These are phyloP conservation scores for Cytospora chrysosperma DNA, from an alignment of 2,329 filamentous ascomycete species.

Conservation along the genomic window DNA sequence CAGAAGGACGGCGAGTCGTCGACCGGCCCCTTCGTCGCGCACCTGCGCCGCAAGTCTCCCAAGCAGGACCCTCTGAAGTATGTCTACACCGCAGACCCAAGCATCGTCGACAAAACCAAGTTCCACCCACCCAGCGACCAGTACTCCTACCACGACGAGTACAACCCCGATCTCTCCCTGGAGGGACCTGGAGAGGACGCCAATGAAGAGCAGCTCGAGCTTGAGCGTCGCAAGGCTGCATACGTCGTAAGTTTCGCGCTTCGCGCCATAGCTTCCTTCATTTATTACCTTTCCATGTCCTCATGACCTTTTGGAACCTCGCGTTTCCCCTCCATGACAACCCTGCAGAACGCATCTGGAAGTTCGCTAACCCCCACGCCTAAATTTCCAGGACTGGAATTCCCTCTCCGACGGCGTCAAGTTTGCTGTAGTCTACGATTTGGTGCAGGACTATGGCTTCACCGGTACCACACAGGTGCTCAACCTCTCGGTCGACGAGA, in stretches of 20 bases:
- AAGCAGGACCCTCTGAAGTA: background rate
- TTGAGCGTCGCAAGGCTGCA: background rate
- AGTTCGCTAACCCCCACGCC: background rate
- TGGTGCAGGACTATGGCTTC: constrained; percentile 23
- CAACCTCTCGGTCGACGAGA: constrained; percentile 22
- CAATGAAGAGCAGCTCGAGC: background rate
- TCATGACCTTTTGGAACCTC: background rate
- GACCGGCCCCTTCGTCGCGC: constrained; percentile 1
- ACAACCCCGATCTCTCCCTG: background rate
- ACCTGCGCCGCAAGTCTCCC: background rate
- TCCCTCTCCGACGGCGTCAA: constrained; percentile 27
- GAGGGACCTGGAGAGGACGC: background rate
- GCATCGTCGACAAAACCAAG: background rate
- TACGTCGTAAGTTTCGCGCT: background rate
- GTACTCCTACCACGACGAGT: background rate
- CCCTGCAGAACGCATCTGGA: background rate
- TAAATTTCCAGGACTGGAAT: constrained; percentile 22
- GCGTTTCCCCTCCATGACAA: background rate
- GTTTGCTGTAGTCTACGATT: constrained; percentile 27
- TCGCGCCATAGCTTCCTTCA: background rate
- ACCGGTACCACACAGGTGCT: constrained; percentile 15
- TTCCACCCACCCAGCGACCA: background rate
- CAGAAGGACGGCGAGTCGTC: background rate
- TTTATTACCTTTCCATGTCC: no score
- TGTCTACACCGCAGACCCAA: background rate